Conservation (phyloP, 1,284 basidiomycete genomes). For the Ustilago cynodontis region DNA sequence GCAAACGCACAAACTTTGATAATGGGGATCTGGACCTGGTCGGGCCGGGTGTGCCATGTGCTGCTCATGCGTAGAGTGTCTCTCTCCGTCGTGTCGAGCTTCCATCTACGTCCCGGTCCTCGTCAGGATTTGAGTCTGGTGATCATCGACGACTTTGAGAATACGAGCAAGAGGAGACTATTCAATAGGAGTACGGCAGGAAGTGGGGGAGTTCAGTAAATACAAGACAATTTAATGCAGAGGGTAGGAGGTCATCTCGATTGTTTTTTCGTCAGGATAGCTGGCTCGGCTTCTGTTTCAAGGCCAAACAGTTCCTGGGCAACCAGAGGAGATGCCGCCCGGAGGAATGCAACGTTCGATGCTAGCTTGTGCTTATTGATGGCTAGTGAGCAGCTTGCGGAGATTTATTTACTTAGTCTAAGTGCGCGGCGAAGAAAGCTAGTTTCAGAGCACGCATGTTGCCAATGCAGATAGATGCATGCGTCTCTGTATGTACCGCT, state of each 20-base stretch:
- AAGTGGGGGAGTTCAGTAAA: not conserved
- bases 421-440: not conserved
- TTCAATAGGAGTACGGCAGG: not conserved
- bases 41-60: not conserved
- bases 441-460: not conserved
- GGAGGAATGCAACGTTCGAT: not conserved
- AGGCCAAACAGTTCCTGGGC: not conserved
- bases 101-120: not conserved
- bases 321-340: not conserved
- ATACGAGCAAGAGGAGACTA: too few species aligned
- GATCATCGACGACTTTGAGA: too few species aligned
- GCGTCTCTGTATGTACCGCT: slow-evolving; percentile 13
- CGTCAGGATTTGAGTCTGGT: not conserved
- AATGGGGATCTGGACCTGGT: not conserved
- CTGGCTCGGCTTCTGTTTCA: not conserved
- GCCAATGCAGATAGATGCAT: not conserved
- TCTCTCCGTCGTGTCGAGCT: not conserved
- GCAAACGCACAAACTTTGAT: not conserved
- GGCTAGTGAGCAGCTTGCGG: not conserved
- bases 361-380: not conserved
- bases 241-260: not conserved
- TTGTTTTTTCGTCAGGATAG: not conserved
- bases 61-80: not conserved
- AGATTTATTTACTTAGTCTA: not conserved
- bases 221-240: too few species aligned